Evolutionary conservation across 2,329 filamentous ascomycete genomes (phyloP).

Genomic region (Ambrosiella xylebori): DNA sequence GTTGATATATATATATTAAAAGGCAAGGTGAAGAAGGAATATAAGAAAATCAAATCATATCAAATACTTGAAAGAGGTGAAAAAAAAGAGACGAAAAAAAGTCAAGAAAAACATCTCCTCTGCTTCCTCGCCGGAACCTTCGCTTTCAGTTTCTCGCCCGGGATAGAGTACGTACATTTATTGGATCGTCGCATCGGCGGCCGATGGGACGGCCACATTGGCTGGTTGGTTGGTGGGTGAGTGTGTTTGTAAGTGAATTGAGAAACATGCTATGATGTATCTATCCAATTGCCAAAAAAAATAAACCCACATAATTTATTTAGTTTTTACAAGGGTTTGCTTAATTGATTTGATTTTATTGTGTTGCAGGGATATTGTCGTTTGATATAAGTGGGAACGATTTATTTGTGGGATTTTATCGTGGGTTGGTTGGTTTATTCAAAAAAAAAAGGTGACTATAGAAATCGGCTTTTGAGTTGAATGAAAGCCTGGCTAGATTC

Average conservation of each 20-base stretch:
- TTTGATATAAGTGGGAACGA: no score
- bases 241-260: not conserved
- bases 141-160: not conserved
- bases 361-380: no score
- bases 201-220: not conserved
- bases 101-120: not conserved
- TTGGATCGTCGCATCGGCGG: not conserved
- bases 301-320: no score
- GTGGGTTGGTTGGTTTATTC: no score
- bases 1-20: not conserved
- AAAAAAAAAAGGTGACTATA: no score
- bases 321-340: no score
- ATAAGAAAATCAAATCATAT: not conserved
- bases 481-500: no score
- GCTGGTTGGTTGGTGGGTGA: not conserved
- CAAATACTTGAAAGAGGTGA: not conserved
- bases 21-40: not conserved
- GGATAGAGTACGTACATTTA: slow-evolving; percentile 1
- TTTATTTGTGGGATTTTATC: no score
- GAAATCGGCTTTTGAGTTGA: no score
- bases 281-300: no score
- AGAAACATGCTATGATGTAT: no score
- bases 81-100: not conserved
- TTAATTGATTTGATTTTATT: no score
- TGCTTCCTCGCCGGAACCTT: not conserved